Percentiles rank a stretch among this genome's conserved stretches.
These are phyloP conservation scores for Fusarium gaditjirri DNA, from an alignment of 2,329 filamentous ascomycete species.

Conservation along the genomic window DNA sequence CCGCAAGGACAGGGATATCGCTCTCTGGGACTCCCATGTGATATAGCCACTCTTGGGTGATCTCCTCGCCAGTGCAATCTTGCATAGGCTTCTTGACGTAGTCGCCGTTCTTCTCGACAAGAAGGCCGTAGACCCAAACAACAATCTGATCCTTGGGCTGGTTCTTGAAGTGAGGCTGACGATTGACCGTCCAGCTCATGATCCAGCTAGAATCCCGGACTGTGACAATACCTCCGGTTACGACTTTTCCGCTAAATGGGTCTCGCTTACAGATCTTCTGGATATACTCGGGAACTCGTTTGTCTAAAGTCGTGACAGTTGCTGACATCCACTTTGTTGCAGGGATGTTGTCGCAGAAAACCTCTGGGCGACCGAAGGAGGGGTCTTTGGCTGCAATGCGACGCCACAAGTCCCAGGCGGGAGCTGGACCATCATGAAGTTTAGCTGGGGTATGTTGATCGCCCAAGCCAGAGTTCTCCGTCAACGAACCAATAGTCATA, in stretches of 20 bases:
- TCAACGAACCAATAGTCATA: slow-evolving; percentile 1
- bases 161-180: slow-evolving; percentile 5
- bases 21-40: slow-evolving; percentile 2
- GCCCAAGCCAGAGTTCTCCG: not conserved
- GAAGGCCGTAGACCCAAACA: not conserved
- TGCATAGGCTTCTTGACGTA: slow-evolving; percentile 2
- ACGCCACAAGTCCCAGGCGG: slow-evolving; percentile 5
- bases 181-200: not conserved
- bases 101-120: not conserved
- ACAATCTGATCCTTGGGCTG: slow-evolving; percentile 2
- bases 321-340: slow-evolving; percentile 3
- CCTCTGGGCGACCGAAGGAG: not conserved
- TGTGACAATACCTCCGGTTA: not conserved
- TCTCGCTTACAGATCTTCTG: slow-evolving; percentile 6
- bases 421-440: not conserved
- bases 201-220: slow-evolving; percentile 1
- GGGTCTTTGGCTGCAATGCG: not conserved
- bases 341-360: not conserved
- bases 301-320: slow-evolving; percentile 1
- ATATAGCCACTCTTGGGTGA: slow-evolving; percentile 1
- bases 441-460: not conserved
- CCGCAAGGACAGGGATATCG: not conserved
- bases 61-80: slow-evolving; percentile 1
- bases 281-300: not conserved
- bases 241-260: not conserved